phyloP scores from a whole-genome alignment of 2,329 filamentous ascomycete genomes.

The Massarina eburnea region DNA sequence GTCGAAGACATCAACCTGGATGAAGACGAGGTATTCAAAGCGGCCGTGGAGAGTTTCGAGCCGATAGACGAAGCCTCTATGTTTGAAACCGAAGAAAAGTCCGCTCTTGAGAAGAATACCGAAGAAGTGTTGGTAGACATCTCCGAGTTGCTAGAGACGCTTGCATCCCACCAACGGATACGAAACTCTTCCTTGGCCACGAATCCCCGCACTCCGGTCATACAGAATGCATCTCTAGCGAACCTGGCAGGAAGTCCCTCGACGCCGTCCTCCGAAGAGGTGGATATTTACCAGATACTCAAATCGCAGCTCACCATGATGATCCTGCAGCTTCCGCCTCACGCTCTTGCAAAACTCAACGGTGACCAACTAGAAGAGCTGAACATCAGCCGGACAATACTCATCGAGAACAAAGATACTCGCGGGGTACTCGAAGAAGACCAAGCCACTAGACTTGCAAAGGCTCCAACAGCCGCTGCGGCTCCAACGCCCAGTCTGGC shows the following conservation, averaged over 20 bases:
- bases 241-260: slow-evolving; percentile 59
- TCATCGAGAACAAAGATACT: slow-evolving; percentile 72
- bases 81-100: slow-evolving; percentile 32
- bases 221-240: slow-evolving; percentile 66
- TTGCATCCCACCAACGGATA: slow-evolving; percentile 78
- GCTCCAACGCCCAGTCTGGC: slow-evolving; percentile 31
- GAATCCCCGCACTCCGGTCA: slow-evolving; percentile 65
- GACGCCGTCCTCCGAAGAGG: slow-evolving; percentile 64
- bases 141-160: slow-evolving; percentile 73
- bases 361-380: slow-evolving; percentile 83
- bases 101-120: slow-evolving; percentile 60
- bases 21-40: slow-evolving; percentile 41
- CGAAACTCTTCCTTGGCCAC: slow-evolving; percentile 70
- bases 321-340: slow-evolving; percentile 75
- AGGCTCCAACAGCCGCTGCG: slow-evolving; percentile 37
- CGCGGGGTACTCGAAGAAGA: slow-evolving; percentile 84
- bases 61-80: slow-evolving; percentile 29
- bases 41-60: slow-evolving; percentile 42
- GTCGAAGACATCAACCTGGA: slow-evolving; percentile 36
- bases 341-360: slow-evolving; percentile 81
- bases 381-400: slow-evolving; percentile 76
- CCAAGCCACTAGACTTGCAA: slow-evolving; percentile 54
- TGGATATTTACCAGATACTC: slow-evolving; percentile 68
- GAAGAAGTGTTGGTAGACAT: slow-evolving; percentile 74
- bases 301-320: slow-evolving; percentile 74